Percentiles rank a stretch among this genome's conserved stretches.
Evolutionary conservation across 2,329 filamentous ascomycete species (phyloP).

Genomic region (Pseudogymnoascus sp.): DNA sequence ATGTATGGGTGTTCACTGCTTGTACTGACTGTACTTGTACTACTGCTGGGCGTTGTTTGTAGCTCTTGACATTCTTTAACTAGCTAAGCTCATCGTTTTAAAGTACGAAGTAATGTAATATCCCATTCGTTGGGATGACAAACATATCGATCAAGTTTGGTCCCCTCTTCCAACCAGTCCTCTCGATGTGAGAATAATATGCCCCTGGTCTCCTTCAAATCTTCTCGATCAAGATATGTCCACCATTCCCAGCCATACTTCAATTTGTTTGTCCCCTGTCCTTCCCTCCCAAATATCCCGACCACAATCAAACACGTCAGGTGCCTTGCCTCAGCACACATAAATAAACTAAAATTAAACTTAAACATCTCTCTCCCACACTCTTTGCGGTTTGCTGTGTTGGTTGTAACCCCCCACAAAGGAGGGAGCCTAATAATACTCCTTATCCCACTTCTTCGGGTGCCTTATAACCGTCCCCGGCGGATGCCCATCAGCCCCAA

Average conservation of each 20-base stretch:
- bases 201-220: neutral
- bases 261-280: neutral
- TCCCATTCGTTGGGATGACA: neutral
- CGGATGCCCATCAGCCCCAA: constrained; percentile 43
- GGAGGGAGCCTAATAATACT: constrained; percentile 1
- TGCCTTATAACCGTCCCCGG: constrained; percentile 38
- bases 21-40: neutral
- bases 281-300: neutral
- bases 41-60: neutral
- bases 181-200: neutral
- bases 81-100: neutral
- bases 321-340: constrained; percentile 1
- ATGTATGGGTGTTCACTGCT: neutral
- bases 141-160: neutral
- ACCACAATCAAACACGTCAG: neutral
- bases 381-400: neutral
- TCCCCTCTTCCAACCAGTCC: neutral
- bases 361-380: neutral
- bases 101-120: neutral
- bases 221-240: neutral
- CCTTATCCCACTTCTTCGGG: constrained; percentile 11
- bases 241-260: neutral
- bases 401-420: neutral
- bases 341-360: constrained; percentile 3
- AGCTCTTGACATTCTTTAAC: neutral